Evolutionary conservation across 371 early-diverging fungal species (phyloP).

Genomic region (Quaeritorhiza haematococci): DNA sequence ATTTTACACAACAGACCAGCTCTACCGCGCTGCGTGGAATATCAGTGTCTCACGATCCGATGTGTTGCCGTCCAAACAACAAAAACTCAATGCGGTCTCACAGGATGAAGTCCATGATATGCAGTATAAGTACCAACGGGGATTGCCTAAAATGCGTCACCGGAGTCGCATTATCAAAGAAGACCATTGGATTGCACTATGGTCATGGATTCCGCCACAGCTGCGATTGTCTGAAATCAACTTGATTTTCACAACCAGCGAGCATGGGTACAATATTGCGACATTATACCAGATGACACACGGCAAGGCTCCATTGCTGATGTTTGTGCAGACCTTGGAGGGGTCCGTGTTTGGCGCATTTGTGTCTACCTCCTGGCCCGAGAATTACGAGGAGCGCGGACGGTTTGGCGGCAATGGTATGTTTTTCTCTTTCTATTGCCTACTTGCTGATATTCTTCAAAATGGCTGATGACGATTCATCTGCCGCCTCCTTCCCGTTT

Average conservation of each 20-base stretch:
- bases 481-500: not conserved
- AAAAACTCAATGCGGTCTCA: not conserved
- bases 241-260: slow-evolving; percentile 35
- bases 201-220: slow-evolving; percentile 37
- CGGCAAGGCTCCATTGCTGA: slow-evolving; percentile 23
- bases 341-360: slow-evolving; percentile 39
- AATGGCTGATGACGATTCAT: not conserved
- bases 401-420: slow-evolving; percentile 31
- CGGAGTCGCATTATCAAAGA: slow-evolving; percentile 23
- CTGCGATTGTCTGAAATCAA: slow-evolving; percentile 26
- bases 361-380: slow-evolving; percentile 24
- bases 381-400: slow-evolving; percentile 10
- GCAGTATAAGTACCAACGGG: slow-evolving; percentile 24
- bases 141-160: slow-evolving; percentile 12
- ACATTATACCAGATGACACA: slow-evolving; percentile 20
- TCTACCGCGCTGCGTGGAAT: not conserved
- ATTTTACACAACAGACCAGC: not conserved
- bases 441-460: too few species aligned
- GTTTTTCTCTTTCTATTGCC: too few species aligned
- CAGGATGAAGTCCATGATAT: slow-evolving; percentile 25
- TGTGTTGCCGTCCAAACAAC: not conserved
- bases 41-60: not conserved
- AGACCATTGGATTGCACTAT: slow-evolving; percentile 40
- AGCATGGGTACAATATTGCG: slow-evolving; percentile 30
- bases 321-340: slow-evolving; percentile 29